Evolutionary conservation across 129 eudicot species (phyloP).

Genomic region (Deinandra increscens): DNA sequence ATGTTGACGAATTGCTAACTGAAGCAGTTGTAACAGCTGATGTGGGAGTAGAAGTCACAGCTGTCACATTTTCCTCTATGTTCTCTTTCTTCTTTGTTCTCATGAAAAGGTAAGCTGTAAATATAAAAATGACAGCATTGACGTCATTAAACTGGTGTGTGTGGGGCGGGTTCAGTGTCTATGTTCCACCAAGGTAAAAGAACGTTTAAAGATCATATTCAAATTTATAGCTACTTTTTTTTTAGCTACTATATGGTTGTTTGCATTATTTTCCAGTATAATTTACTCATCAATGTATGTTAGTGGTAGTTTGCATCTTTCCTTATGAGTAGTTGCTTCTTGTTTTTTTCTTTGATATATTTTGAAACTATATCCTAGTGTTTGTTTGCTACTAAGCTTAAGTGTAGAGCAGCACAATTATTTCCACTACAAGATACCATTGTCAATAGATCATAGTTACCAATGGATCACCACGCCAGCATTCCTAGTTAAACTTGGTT

Average conservation of each 20-base stretch:
- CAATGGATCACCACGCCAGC: neutral
- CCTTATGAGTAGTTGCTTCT: no score
- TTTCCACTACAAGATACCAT: neutral
- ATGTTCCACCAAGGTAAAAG: neutral
- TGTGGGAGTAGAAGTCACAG: slow-evolving; percentile 34
- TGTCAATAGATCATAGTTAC: neutral
- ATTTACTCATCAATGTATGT: no score
- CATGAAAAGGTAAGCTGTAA: slow-evolving; percentile 66
- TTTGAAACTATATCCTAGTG: no score
- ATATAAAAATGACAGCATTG: neutral
- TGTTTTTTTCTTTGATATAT: no score
- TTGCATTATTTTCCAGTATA: no score
- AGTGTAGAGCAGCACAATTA: neutral
- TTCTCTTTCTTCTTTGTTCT: slow-evolving; percentile 65
- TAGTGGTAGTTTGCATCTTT: no score
- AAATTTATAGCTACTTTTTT: no score
- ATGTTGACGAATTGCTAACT: slow-evolving; percentile 24
- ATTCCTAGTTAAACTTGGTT: neutral
- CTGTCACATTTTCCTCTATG: slow-evolving; percentile 35
- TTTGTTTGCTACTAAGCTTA: no score
- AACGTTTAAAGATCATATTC: neutral
- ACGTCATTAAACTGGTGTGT: neutral
- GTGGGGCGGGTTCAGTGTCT: neutral
- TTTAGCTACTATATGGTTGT: no score
- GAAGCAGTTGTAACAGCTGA: slow-evolving; percentile 35